These are phyloP conservation scores for Euphorbia peplus DNA, from an alignment of 345 rosid species.

Conservation along the genomic window DNA sequence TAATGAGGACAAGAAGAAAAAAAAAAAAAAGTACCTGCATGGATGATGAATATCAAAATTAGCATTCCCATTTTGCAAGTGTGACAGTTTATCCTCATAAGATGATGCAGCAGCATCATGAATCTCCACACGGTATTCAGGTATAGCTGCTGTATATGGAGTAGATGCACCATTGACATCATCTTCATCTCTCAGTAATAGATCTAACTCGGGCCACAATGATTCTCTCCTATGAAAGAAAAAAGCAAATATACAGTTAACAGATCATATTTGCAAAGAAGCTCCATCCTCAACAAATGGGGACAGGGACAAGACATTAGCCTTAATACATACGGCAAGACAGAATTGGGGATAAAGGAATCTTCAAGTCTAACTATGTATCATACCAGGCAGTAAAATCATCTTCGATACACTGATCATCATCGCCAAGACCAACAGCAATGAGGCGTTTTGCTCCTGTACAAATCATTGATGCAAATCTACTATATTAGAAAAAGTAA, in stretches of 20 bases:
- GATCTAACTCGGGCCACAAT: conserved; percentile 83
- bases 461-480: background rate
- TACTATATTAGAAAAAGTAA: background rate
- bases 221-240: conserved; percentile 58
- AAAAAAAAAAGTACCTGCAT: conserved; percentile 50
- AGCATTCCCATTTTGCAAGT: conserved; percentile 56
- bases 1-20: background rate
- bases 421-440: conserved; percentile 84
- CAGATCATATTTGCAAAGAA: conserved; percentile 8
- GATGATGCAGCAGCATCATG: conserved; percentile 45
- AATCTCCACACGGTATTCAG: conserved; percentile 77
- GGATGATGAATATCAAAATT: conserved; percentile 82
- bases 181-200: conserved; percentile 74
- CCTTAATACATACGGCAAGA: conserved; percentile 2
- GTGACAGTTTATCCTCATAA: conserved; percentile 32
- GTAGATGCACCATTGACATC: conserved; percentile 60
- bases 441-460: conserved; percentile 82
- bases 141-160: conserved; percentile 84
- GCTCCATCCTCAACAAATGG: conserved; percentile 5
- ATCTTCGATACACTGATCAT: conserved; percentile 94
- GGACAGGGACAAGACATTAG: conserved; percentile 3
- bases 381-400: conserved; percentile 55
- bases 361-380: background rate
- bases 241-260: conserved; percentile 17
- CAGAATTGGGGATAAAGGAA: background rate